These are phyloP conservation scores for Aureoboletus auriporus DNA, from an alignment of 768 basidiomycete genomes.

Conservation along the genomic window DNA sequence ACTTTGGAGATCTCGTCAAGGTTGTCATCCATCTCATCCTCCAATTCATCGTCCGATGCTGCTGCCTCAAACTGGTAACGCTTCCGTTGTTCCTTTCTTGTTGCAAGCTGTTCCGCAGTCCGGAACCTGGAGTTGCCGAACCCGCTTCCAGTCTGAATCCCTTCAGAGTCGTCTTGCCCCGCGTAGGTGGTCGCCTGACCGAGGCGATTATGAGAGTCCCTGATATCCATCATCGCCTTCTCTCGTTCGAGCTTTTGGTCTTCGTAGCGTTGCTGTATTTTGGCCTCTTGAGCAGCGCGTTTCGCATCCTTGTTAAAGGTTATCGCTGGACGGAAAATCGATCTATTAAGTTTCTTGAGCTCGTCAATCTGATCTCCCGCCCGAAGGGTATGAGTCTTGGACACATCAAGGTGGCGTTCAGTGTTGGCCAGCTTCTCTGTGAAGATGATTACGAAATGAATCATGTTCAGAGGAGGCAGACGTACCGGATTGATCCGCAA, in stretches of 20 bases:
- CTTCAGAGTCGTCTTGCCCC: constrained; percentile 44
- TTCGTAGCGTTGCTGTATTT: constrained; percentile 80
- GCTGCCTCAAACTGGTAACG: constrained; percentile 91
- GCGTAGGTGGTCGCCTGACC: constrained; percentile 69
- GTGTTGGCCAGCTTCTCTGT: constrained; percentile 88
- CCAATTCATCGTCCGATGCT: constrained; percentile 88
- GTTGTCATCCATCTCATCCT: constrained; percentile 92
- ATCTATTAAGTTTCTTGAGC: constrained; percentile 89
- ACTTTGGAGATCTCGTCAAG: constrained; percentile 80
- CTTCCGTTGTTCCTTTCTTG: constrained; percentile 66
- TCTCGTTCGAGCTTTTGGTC: constrained; percentile 83
- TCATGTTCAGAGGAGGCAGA: background rate
- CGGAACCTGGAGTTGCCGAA: constrained; percentile 39
- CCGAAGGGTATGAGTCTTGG: constrained; percentile 80
- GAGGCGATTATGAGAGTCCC: constrained; percentile 83
- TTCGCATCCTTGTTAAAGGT: constrained; percentile 92
- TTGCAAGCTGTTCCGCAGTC: constrained; percentile 48
- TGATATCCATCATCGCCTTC: constrained; percentile 79
- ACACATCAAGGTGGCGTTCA: constrained; percentile 89
- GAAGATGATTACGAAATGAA: background rate
- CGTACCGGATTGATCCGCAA: constrained; percentile 93
- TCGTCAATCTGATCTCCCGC: constrained; percentile 95
- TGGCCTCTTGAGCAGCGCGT: constrained; percentile 80
- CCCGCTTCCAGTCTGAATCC: constrained; percentile 27
- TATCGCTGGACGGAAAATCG: constrained; percentile 91